A percentile compares a stretch with the other conserved stretches of the same genome.
Conservation (phyloP, 2,329 filamentous ascomycete species). For the Phialemonium atrogriseum region DNA sequence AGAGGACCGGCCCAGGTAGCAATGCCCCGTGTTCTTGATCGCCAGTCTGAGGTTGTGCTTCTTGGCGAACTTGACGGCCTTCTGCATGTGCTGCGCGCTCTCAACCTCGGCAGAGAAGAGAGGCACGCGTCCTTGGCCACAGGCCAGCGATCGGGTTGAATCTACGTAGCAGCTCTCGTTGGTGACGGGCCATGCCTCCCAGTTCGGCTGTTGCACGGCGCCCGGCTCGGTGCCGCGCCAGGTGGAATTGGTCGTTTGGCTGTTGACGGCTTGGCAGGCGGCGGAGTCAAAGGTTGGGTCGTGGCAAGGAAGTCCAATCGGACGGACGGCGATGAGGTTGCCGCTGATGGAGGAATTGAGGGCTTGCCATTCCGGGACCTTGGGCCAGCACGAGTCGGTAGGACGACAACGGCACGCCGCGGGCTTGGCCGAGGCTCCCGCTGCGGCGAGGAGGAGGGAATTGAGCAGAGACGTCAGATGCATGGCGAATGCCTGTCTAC, state of each 20-base stretch:
- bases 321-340: slow-evolving; percentile 23
- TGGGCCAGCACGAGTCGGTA: slow-evolving; percentile 22
- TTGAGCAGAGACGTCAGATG: too few relatives aligned
- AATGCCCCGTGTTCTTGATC: slow-evolving; percentile 28
- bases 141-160: slow-evolving; percentile 13
- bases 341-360: slow-evolving; percentile 28
- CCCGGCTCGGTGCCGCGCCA: slow-evolving; percentile 26
- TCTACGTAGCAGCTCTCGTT: slow-evolving; percentile 27
- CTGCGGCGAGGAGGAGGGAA: too few relatives aligned
- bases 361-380: slow-evolving; percentile 20
- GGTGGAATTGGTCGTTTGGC: slow-evolving; percentile 15
- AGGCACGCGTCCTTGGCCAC: slow-evolving; percentile 26
- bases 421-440: too few relatives aligned
- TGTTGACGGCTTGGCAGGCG: slow-evolving; percentile 13
- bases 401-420: slow-evolving; percentile 4
- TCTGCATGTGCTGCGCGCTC: slow-evolving; percentile 22
- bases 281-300: slow-evolving; percentile 11
- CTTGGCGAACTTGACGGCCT: slow-evolving; percentile 26
- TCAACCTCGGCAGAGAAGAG: slow-evolving; percentile 25
- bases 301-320: slow-evolving; percentile 23
- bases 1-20: slow-evolving; percentile 12
- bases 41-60: slow-evolving; percentile 21
- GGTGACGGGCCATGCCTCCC: slow-evolving; percentile 26
- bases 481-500: too few relatives aligned
- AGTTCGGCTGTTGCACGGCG: slow-evolving; percentile 27